These are phyloP conservation scores for Eutrema japonicum DNA, from an alignment of 345 rosid genomes.

Conservation along the genomic window DNA sequence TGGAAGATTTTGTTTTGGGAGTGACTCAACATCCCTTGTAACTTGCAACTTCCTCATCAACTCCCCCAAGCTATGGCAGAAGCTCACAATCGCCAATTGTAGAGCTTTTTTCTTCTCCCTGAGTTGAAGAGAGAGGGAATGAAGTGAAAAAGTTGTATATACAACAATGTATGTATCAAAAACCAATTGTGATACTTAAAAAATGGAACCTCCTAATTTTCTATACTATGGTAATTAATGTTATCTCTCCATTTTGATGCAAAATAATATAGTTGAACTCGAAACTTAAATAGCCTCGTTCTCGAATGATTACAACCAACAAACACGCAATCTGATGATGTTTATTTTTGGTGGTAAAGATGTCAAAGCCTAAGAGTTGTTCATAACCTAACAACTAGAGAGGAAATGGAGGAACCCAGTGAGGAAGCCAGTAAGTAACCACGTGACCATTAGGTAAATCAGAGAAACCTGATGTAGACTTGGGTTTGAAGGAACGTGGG, in stretches of 20 bases:
- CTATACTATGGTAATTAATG: neutral
- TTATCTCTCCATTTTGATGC: too few species aligned
- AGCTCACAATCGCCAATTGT: slow-evolving; percentile 44
- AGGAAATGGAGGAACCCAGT: slow-evolving; percentile 14
- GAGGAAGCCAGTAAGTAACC: neutral
- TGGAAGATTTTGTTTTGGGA: neutral
- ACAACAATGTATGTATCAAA: neutral
- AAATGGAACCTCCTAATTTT: neutral
- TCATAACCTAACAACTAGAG: neutral
- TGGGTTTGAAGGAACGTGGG: too few species aligned
- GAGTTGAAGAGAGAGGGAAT: too few species aligned
- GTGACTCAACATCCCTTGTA: too few species aligned
- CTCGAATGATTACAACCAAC: neutral
- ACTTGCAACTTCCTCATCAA: slow-evolving; percentile 46
- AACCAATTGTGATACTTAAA: neutral
- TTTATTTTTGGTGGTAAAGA: too few species aligned
- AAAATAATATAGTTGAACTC: too few species aligned
- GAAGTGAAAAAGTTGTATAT: neutral
- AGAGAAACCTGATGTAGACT: too few species aligned
- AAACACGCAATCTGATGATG: too few species aligned
- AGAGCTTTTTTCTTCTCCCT: too few species aligned
- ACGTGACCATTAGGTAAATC: too few species aligned
- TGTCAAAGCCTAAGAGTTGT: too few species aligned
- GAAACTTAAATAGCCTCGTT: too few species aligned
- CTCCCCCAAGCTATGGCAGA: slow-evolving; percentile 59